phyloP scores from a whole-genome alignment of 73 alveolate species.

The Paramecium octaurelia region DNA sequence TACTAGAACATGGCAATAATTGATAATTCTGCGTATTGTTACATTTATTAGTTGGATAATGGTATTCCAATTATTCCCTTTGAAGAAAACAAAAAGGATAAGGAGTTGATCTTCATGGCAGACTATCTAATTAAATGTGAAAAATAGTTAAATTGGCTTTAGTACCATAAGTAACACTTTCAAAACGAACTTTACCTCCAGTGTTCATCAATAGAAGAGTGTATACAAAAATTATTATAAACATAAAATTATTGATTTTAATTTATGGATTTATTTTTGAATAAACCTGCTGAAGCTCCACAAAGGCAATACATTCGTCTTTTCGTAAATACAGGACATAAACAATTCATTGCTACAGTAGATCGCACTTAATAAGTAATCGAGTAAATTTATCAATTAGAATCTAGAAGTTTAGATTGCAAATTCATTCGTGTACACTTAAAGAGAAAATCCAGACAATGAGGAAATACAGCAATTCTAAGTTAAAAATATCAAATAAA shows the following conservation, averaged over 20 bases:
- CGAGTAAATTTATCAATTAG: background rate
- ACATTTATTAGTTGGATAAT: conserved; percentile 63
- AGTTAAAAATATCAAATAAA: background rate
- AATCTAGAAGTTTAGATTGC: background rate
- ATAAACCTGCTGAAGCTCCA: background rate
- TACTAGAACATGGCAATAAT: conserved; percentile 70
- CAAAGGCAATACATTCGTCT: background rate
- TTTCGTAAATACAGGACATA: background rate
- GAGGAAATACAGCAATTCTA: background rate
- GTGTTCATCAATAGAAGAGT: background rate
- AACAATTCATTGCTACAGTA: background rate
- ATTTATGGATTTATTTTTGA: conserved; percentile 3
- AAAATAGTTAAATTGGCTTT: background rate
- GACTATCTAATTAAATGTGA: background rate
- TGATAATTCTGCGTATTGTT: conserved; percentile 71
- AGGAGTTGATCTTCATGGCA: conserved; percentile 52
- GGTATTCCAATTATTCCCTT: conserved; percentile 78
- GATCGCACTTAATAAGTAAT: background rate
- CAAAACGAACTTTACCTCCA: background rate
- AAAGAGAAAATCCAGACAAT: background rate
- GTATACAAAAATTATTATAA: background rate
- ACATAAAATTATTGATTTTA: background rate
- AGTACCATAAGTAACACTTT: background rate
- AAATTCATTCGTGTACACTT: background rate
- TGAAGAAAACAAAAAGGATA: conserved; percentile 69